These are phyloP conservation scores for Volvox carteri DNA, from an alignment of 163 green algal species.

Conservation along the genomic window DNA sequence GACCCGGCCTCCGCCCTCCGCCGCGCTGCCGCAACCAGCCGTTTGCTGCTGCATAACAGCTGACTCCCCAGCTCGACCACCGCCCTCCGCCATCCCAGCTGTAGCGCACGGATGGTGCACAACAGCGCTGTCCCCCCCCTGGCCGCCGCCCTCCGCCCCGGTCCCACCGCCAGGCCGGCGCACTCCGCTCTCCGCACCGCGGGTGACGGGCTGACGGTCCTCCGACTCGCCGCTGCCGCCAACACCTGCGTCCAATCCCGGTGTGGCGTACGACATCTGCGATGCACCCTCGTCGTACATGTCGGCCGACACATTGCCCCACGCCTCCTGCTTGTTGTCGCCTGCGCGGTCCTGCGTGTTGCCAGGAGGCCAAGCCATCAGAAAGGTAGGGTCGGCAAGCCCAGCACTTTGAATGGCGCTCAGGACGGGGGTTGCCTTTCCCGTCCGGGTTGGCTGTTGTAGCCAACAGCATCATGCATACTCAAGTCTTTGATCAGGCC, in stretches of 20 bases:
- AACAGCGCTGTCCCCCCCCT: neutral
- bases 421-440: too few species aligned
- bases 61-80: neutral
- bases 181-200: neutral
- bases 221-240: neutral
- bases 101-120: neutral
- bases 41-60: neutral
- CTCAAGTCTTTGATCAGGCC: too few species aligned
- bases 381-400: too few species aligned
- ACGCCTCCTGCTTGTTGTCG: conserved; percentile 35
- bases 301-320: conserved; percentile 23
- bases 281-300: conserved; percentile 38
- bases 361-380: neutral
- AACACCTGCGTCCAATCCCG: conserved; percentile 1
- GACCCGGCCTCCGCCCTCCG: neutral
- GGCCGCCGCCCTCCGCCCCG: neutral
- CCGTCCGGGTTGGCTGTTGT: too few species aligned
- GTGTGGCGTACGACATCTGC: neutral
- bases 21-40: neutral
- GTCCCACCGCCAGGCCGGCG: neutral
- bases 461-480: too few species aligned
- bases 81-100: neutral
- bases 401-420: too few species aligned
- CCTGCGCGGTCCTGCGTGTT: conserved; percentile 43
- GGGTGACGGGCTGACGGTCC: too few species aligned